Evolutionary conservation across 140 eudicot species (phyloP), one percentile per base, ranked within the genome.

Genomic region (Cichorium intybus): DNA sequence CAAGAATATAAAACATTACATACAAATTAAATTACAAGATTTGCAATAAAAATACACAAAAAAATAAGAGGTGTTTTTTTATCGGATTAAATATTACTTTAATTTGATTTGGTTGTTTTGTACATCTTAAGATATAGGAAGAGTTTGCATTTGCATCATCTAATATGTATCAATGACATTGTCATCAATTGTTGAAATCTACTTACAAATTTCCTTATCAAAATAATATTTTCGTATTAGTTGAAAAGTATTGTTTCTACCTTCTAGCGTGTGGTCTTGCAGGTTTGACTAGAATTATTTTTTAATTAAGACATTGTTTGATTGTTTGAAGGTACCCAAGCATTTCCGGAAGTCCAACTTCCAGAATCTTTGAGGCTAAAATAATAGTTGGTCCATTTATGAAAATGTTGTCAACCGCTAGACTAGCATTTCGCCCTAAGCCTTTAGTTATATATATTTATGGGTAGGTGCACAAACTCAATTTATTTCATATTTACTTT

Each of bases 301-400:
- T 10, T 35, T 35, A 10, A 35, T 35, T 7, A 35, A 34, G 35
- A 31, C n/a, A n/a, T n/a, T n/a, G n/a, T n/a, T n/a, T n/a, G n/a
- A n/a, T n/a, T 31, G 41, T 34, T 34, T 34, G 41, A 34, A 11
- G 16, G n/a, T 39, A 2, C 16, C 16, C 12, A 12, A 12, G 46
- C 16, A 39, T 39, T 39, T 39, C 46, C 3, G 14, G 47, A 39
- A 39, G 47, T 39, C 49, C 49, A 35, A 35, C 43, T 35, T 35
- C 43, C 2, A 35, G 43, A 35, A 35, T 1, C 3, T 63, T 12
- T 71, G 69, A 71, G 55, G n/a, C 62, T 8, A 48, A 34, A 24
- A 60, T 24, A 39, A 23, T 17, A 4, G 10, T 24, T 21, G 62
- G 47, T 23, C 18, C 15, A 50, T 61, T 17, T 11, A 47, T 16